Evolutionary conservation across 768 basidiomycete genomes (phyloP), one percentile per base, ranked within the genome.

Genomic region (Tricholoma hemisulphureum): DNA sequence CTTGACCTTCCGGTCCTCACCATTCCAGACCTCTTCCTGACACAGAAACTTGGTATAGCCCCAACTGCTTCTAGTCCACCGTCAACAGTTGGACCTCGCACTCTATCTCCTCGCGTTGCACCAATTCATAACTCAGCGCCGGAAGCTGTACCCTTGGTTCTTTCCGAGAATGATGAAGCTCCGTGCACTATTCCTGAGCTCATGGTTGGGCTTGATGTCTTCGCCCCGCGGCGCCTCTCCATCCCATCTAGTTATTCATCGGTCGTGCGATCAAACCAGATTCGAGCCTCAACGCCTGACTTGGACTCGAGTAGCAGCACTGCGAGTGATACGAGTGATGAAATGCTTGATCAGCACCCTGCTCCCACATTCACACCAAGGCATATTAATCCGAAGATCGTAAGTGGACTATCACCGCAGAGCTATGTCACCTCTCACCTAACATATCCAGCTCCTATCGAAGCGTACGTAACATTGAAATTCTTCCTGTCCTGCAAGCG

Each of bases 1-100:
- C 80, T 88, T 26, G 70, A 71, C 26, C 77, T 89, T 34, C 85
- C 86, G 3, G 71, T 74, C 28, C 69, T 87, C 59, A 74, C 71
- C 16, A 75, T 86, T 54, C 79, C 84, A 23, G 77, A 83, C 55
- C 76, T 89, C 39, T 89, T 89, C 66, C 76, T 88, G 61, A 35
- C 78, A 20, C 73, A 83, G 55, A 88, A 86, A 72, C 75, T 86
- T 16, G 72, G 66, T 61, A 58, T 24, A 64, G 14, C 58, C 7
- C 57, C 55, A 48, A 21, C 37, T 51, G 32, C 28, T 11, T 21
- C 46, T 18, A 35, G 1, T 35, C 45, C 21, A 26, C 51, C 46
- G 20, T 26, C 37, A 32, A 37, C 37, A 31, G 58, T 53, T 18
- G 52, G 24, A 10, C 56, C 57, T 28, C 18, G 21, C 13, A 43